Evolutionary conservation across 2,329 filamentous ascomycete genomes (phyloP), one percentile per base, ranked within the genome.

Genomic region (Myriosclerotinia scirpicola): DNA sequence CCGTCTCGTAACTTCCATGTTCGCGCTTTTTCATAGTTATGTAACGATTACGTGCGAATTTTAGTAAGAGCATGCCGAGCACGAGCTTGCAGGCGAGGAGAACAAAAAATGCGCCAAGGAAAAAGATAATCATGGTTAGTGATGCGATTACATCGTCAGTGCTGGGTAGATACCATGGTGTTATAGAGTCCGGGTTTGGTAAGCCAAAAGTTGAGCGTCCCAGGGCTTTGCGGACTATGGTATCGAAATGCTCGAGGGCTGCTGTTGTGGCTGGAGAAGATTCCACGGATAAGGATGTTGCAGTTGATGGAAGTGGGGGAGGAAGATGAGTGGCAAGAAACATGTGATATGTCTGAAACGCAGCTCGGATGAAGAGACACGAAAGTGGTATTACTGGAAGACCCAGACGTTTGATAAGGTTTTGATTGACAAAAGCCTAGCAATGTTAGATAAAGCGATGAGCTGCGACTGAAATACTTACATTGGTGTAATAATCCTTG

Each of bases 401-500:
- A 0, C 95, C 95, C 0, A 99, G 86, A 22, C 95, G 87, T 67
- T 93, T 91, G 5, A 92, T 97, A 2, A 99, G 82, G 34, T 96
- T 94, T 36, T 95, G 93, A 34, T 96, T 90, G 15, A 89, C 88
- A 75, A 99, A 99, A 3, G 94, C 94, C 88, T 91, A 55, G 17
- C 44, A 38, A 15, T 40, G 48, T 72, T 63, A 73, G 68, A 67
- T 67, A 72, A 42, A 72, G 65, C 22, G 9, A 42, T n/a, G 5
- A 36, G 36, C 20, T 15, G 34, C 17, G 55, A 56, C 22, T 34
- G 26, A 11, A 38, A 68, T 15, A 77, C 87, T 79, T 76, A 90
- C 90, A 76, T 97, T 94, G 0, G 93, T 94, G 76, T 99, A 99
- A 79, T 99, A 99, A 77, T 99, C 95, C 78, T 98, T 98, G 71